Percentiles rank a stretch among this genome's conserved stretches.
phyloP scores from a whole-genome alignment of 2,329 filamentous ascomycete genomes.

The Apiospora malaysiana region DNA sequence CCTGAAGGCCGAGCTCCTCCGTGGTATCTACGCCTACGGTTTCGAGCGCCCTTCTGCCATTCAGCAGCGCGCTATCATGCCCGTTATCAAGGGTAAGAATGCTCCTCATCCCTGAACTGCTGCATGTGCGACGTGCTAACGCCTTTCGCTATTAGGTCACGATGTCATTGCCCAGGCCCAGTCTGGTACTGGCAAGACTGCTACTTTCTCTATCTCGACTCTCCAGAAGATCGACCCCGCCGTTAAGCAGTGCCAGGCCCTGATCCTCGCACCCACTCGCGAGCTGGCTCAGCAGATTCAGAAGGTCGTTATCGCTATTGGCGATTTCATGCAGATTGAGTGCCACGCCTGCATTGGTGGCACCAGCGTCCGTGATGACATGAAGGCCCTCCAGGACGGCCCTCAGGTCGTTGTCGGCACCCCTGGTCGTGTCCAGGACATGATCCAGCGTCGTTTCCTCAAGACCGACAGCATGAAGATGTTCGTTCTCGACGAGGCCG shows the following conservation, averaged over 20 bases:
- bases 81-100: slow-evolving; percentile 93
- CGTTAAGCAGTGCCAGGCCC: slow-evolving; percentile 95
- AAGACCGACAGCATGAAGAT: slow-evolving; percentile 99
- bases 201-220: slow-evolving; percentile 98
- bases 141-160: slow-evolving; percentile 64
- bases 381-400: slow-evolving; percentile 95
- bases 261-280: slow-evolving; percentile 97
- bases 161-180: slow-evolving; percentile 99
- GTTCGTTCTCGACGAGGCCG: slow-evolving; percentile 99
- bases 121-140: slow-evolving; percentile 23
- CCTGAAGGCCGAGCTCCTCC: slow-evolving; percentile 95
- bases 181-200: slow-evolving; percentile 99
- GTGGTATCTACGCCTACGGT: slow-evolving; percentile 99
- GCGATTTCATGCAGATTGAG: slow-evolving; percentile 99
- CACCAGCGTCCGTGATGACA: slow-evolving; percentile 97
- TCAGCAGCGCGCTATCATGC: slow-evolving; percentile 99
- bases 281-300: slow-evolving; percentile 99
- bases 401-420: slow-evolving; percentile 98
- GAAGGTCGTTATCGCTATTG: slow-evolving; percentile 98
- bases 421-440: slow-evolving; percentile 97
- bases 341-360: slow-evolving; percentile 99
- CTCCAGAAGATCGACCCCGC: slow-evolving; percentile 98
- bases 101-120: not conserved
- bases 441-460: slow-evolving; percentile 98
- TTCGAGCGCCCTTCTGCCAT: slow-evolving; percentile 99